Evolutionary conservation across 2,329 filamentous ascomycete species (phyloP), one percentile per base, ranked within the genome.

Genomic region (Venturia nashicola): DNA sequence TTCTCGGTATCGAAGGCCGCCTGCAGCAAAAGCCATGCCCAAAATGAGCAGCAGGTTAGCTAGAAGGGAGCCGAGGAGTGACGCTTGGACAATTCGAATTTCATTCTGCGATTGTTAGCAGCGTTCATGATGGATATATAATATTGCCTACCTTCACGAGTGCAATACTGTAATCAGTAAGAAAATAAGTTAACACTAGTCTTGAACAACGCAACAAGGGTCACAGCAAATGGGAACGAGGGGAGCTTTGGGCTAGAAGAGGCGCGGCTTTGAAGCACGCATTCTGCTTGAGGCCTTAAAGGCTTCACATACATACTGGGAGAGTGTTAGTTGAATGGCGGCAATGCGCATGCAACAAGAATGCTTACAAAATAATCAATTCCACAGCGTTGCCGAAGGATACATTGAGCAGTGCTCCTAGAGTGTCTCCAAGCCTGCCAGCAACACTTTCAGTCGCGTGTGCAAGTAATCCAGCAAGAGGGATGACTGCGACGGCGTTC

Each of bases 11-110:
- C 91, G 86, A 63, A 96, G 78, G 67, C 91, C 92, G 71, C 92
- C 92, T 32, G 95, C 77, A 62, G 96, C 82, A 75, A 97, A 96
- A 65, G 87, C 86, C 91, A 96, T 96, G 71, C 92, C 92, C 69
- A 97, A 77, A 71, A 96, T 96, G 66, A 96, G 82, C 32, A 97
- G 80, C 64, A 96, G 77, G 71, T 96, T 96, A 67, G 91, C 88
- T 68, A 97, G 78, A 69, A 97, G 96, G 1, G 91, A 96, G 51
- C 92, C 92, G 39, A 97, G 81, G 61, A 96, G 79, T 0, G 92
- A 95, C 16, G 92, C 91, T 76, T 96, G 92, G 32, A 96, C 92
- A 68, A 96, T 93, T 66, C 89, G 86, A 66, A 96, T 94, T 78
- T 96, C 85, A 75, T 90, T 80, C 81, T 86, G 51, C 43, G 12